A percentile compares a stretch with the other conserved stretches of the same genome.
These are phyloP conservation scores for Trichosporon sp. DNA, from an alignment of 1,284 basidiomycete species.

Conservation along the genomic window DNA sequence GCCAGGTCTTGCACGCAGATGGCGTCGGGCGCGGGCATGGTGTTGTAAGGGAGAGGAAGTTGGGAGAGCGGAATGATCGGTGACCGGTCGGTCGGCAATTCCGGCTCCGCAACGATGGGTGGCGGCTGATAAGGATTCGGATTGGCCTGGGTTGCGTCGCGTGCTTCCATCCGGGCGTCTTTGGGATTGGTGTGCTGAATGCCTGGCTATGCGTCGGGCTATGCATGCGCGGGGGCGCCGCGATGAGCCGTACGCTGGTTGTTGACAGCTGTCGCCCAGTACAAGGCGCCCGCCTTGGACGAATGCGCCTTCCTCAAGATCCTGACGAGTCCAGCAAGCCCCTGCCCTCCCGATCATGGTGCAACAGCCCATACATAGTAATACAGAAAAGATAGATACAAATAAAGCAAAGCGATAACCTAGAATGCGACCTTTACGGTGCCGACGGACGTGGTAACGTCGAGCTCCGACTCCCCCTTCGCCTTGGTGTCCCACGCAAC, in stretches of 20 bases:
- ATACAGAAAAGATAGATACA: background rate
- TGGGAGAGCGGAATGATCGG: background rate
- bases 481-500: background rate
- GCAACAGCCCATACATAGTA: background rate
- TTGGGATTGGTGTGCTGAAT: no score
- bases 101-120: background rate
- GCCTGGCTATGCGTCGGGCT: no score
- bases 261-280: no score
- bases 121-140: background rate
- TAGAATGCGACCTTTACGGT: constrained; percentile 3
- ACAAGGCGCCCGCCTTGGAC: no score
- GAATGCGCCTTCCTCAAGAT: no score
- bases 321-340: no score
- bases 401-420: background rate
- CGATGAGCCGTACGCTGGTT: no score
- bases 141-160: background rate
- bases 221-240: no score
- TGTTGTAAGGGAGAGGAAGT: background rate
- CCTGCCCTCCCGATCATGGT: no score
- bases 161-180: background rate
- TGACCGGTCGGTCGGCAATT: background rate
- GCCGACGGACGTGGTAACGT: constrained; percentile 2
- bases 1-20: constrained; percentile 40
- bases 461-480: background rate
- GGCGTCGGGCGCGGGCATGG: constrained; percentile 24